Evolutionary conservation across 768 basidiomycete species (phyloP).

Genomic region (Russula sp.): DNA sequence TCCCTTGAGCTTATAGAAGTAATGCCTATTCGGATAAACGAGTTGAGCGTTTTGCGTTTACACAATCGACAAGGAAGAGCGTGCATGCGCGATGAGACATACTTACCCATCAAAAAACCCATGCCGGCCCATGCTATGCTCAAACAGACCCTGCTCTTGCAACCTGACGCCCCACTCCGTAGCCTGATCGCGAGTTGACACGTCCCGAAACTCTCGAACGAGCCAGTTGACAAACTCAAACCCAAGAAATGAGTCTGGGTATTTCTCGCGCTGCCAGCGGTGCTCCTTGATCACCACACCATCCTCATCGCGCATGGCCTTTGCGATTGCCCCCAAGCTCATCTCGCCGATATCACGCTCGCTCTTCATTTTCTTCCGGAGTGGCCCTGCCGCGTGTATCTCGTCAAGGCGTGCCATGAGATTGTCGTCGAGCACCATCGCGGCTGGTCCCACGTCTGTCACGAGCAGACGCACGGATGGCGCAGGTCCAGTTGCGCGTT

Average conservation of each 20-base stretch:
- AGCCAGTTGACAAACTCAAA: slow-evolving; percentile 90
- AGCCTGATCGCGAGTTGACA: slow-evolving; percentile 77
- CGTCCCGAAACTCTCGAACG: slow-evolving; percentile 85
- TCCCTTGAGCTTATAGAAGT: slow-evolving; percentile 80
- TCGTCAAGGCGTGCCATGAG: slow-evolving; percentile 79
- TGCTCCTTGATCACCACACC: slow-evolving; percentile 81
- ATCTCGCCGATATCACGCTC: slow-evolving; percentile 69
- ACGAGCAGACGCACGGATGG: slow-evolving; percentile 74
- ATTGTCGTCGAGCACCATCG: slow-evolving; percentile 73
- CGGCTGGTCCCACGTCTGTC: slow-evolving; percentile 79
- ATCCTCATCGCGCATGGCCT: slow-evolving; percentile 82
- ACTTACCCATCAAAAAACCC: slow-evolving; percentile 84
- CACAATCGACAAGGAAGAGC: not conserved
- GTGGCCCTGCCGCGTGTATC: slow-evolving; percentile 69
- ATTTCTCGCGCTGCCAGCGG: slow-evolving; percentile 73
- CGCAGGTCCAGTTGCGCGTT: slow-evolving; percentile 43
- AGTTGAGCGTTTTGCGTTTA: slow-evolving; percentile 1
- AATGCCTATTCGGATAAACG: slow-evolving; percentile 53
- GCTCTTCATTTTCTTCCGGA: slow-evolving; percentile 78
- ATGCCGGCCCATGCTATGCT: slow-evolving; percentile 75
- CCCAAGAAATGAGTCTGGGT: slow-evolving; percentile 84
- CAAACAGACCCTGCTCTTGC: slow-evolving; percentile 79
- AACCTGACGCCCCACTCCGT: slow-evolving; percentile 74
- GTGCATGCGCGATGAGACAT: not conserved
- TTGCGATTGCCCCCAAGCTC: slow-evolving; percentile 61